Conservation (phyloP, 2,329 filamentous ascomycete genomes). For the Penicillium verrucosum region DNA sequence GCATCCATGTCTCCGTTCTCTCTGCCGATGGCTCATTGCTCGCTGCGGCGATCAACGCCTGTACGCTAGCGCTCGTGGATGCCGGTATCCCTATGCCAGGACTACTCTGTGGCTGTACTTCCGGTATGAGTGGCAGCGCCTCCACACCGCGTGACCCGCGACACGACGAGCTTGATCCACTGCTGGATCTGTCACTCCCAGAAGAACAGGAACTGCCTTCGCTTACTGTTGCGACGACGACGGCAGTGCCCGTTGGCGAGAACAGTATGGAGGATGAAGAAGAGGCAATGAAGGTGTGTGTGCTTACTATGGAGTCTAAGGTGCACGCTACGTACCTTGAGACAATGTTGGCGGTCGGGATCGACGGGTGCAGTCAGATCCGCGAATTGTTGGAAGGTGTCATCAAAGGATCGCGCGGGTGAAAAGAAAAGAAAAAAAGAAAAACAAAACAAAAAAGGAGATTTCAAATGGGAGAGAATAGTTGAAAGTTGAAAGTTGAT, state of each 20-base stretch:
- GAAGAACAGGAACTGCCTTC: conserved; percentile 75
- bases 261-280: conserved; percentile 54
- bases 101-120: conserved; percentile 84
- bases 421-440: background rate
- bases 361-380: conserved; percentile 88
- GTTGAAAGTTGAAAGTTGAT: conserved; percentile 5
- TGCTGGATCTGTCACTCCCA: conserved; percentile 45
- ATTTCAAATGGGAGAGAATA: conserved; percentile 1
- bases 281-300: conserved; percentile 60
- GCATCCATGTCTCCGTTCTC: conserved; percentile 79
- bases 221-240: conserved; percentile 73
- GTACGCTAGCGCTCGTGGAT: conserved; percentile 87
- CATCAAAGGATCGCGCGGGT: conserved; percentile 55
- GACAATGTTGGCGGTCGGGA: conserved; percentile 86
- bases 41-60: conserved; percentile 84
- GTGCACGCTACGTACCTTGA: conserved; percentile 78
- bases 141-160: conserved; percentile 41
- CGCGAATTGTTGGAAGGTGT: conserved; percentile 76
- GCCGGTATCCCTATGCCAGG: conserved; percentile 94
- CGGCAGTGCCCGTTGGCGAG: conserved; percentile 44
- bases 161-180: conserved; percentile 43
- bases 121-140: conserved; percentile 60
- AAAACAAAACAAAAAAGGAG: background rate
- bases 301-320: conserved; percentile 80
- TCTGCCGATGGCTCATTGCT: conserved; percentile 87